Evolutionary conservation across 768 basidiomycete genomes (phyloP).

Genomic region (Phylloporus arenicola): DNA sequence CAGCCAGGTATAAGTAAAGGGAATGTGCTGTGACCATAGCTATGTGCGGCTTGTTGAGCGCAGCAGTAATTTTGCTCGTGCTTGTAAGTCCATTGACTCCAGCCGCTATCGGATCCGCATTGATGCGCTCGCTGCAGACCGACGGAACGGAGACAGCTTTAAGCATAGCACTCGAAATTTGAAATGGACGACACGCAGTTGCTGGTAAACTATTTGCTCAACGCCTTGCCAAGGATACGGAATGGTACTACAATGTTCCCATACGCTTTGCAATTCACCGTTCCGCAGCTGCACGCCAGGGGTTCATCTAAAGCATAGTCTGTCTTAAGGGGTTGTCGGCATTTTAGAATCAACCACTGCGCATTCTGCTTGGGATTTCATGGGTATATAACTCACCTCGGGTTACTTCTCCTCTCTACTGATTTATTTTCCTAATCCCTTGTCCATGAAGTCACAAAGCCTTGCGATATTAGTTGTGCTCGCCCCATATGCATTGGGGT

Average conservation of each 20-base stretch:
- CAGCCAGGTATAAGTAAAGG: too few species aligned
- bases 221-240: background rate
- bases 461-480: conserved; percentile 2
- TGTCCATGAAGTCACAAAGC: conserved; percentile 2
- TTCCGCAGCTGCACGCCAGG: background rate
- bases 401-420: background rate
- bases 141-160: background rate
- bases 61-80: too few species aligned
- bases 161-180: too few species aligned
- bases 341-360: background rate
- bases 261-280: background rate
- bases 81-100: background rate
- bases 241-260: background rate
- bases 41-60: too few species aligned
- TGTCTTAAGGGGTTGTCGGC: background rate
- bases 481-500: conserved; percentile 7
- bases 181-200: background rate
- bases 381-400: background rate
- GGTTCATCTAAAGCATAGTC: background rate
- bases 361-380: background rate
- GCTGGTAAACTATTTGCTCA: background rate
- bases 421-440: background rate
- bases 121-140: background rate
- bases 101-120: too few species aligned
- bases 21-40: too few species aligned